Conservation (phyloP, 768 basidiomycete genomes). For the Suillus tomentosus region DNA sequence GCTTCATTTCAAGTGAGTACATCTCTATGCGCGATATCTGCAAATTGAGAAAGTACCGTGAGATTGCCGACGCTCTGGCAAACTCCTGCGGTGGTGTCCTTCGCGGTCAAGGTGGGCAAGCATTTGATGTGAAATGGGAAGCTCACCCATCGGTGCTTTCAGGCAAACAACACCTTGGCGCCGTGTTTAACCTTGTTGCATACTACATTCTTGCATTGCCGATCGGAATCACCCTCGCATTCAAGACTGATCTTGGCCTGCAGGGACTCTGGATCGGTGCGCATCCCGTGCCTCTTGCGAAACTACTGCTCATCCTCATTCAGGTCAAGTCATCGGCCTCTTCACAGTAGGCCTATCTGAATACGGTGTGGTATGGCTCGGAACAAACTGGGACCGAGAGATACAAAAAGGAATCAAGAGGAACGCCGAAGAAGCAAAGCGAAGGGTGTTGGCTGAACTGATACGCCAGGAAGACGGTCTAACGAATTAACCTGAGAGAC, state of each 20-base stretch:
- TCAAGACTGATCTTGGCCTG: constrained; percentile 44
- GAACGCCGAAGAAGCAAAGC: constrained; percentile 36
- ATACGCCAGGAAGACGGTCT: constrained; percentile 15
- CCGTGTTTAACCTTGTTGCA: constrained; percentile 70
- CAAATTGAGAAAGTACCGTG: not conserved
- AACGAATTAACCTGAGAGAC: constrained; percentile 21
- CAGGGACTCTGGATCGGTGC: constrained; percentile 55
- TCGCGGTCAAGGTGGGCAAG: constrained; percentile 45
- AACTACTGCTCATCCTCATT: constrained; percentile 17
- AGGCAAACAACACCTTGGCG: constrained; percentile 70
- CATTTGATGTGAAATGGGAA: too few species aligned
- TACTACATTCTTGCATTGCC: constrained; percentile 59
- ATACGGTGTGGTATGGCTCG: constrained; percentile 59
- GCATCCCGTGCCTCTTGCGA: not conserved
- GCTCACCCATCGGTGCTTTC: constrained; percentile 15
- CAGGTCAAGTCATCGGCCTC: constrained; percentile 73
- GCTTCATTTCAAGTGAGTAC: constrained; percentile 52
- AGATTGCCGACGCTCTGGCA: constrained; percentile 55
- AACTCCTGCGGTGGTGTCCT: constrained; percentile 53
- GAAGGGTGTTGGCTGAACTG: constrained; percentile 27
- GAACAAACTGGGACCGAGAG: constrained; percentile 52
- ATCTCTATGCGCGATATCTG: not conserved
- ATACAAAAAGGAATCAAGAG: constrained; percentile 41
- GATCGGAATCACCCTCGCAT: constrained; percentile 53
- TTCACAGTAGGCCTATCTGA: constrained; percentile 73